Conservation (phyloP, 2,329 filamentous ascomycete species). For the Ophiostoma sp. region DNA sequence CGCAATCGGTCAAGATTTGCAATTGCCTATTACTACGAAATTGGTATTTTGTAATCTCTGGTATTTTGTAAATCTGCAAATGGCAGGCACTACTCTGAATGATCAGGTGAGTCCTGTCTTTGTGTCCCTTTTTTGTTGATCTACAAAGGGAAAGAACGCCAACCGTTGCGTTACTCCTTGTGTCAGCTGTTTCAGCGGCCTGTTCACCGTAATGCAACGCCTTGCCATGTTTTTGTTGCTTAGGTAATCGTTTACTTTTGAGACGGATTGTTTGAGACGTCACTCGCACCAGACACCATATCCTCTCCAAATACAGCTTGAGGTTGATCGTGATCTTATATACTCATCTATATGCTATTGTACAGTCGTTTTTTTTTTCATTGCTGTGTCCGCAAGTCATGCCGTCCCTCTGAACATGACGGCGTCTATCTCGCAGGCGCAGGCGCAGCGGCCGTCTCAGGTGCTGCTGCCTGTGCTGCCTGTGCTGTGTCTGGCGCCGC, state of each 20-base stretch:
- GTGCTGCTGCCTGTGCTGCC: neutral
- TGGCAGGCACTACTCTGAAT: neutral
- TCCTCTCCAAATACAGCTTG: neutral
- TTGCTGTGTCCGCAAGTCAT: neutral
- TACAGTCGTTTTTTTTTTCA: neutral
- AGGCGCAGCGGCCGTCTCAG: constrained; percentile 12
- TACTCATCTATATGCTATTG: constrained; percentile 8
- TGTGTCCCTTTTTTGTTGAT: neutral
- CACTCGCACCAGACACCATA: neutral
- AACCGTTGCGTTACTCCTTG: neutral
- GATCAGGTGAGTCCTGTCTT: neutral
- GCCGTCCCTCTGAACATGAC: neutral
- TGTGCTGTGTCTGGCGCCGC: neutral
- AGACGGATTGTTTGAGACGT: neutral
- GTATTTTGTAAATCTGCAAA: neutral
- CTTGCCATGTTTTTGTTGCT: neutral
- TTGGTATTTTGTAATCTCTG: neutral
- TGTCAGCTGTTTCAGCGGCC: constrained; percentile 9
- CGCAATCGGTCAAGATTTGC: constrained; percentile 8
- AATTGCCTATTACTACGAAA: neutral
- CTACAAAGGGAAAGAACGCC: neutral
- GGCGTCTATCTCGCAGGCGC: constrained; percentile 3
- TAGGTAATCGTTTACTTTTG: neutral
- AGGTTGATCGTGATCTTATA: constrained; percentile 5
- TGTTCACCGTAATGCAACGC: neutral